phyloP scores from a whole-genome alignment of 78 protist species.

The slime mould (Dictyostelium discoideum) region DNA sequence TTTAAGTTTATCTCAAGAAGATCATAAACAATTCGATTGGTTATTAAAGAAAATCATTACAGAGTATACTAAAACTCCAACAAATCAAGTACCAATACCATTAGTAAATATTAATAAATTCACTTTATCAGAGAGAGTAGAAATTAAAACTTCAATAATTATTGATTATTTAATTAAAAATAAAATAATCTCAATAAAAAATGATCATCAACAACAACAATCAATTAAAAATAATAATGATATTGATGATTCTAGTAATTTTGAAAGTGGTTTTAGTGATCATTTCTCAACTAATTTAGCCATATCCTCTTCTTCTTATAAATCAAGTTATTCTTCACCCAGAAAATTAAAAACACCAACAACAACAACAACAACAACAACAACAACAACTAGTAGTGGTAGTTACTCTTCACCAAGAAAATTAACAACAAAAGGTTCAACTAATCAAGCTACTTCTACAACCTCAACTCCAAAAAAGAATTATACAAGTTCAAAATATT shows the following conservation, averaged over 20 bases:
- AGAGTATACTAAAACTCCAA: conserved; percentile 16
- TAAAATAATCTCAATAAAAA: not conserved
- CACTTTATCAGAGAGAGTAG: not conserved
- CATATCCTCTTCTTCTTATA: not conserved
- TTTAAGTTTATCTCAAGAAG: not conserved
- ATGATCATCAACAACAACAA: not conserved
- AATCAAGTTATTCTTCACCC: not conserved
- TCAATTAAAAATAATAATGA: not conserved
- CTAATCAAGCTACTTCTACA: not conserved
- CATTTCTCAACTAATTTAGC: not conserved
- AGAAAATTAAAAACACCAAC: not conserved
- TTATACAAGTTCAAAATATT: not conserved
- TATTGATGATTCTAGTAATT: not conserved
- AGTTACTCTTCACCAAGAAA: not conserved
- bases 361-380: not conserved
- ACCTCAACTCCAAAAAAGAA: not conserved
- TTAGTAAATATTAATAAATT: not conserved
- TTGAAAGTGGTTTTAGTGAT: not conserved
- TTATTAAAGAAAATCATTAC: not conserved
- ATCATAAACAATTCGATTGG: conserved; percentile 1
- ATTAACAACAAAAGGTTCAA: not conserved
- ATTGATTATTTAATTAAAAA: conserved; percentile 11
- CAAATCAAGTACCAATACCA: conserved; percentile 15
- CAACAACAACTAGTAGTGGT: not conserved
- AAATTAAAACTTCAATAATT: not conserved